Evolutionary conservation across 2,329 filamentous ascomycete genomes (phyloP).

Genomic region (Zymoseptoria crescenta): DNA sequence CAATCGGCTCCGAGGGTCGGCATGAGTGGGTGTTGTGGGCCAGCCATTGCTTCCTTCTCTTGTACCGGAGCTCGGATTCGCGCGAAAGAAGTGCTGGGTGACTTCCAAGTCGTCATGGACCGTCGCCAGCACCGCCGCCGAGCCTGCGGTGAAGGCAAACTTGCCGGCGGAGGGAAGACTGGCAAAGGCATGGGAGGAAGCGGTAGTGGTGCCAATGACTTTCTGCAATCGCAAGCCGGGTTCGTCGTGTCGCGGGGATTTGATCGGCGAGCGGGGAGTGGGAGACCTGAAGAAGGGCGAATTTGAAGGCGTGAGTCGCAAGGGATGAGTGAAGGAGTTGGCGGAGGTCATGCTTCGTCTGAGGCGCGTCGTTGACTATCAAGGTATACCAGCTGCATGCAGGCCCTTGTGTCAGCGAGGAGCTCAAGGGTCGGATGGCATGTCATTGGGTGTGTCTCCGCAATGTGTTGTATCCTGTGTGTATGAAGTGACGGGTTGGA

Average conservation of each 20-base stretch:
- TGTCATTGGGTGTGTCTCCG: not conserved
- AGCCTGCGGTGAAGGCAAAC: slow-evolving; percentile 89
- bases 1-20: slow-evolving; percentile 19
- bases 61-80: slow-evolving; percentile 32
- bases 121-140: slow-evolving; percentile 82
- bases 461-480: not conserved
- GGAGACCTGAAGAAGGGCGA: slow-evolving; percentile 58
- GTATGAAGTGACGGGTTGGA: not conserved
- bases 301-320: slow-evolving; percentile 59
- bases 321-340: slow-evolving; percentile 23
- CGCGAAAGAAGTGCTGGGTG: slow-evolving; percentile 83
- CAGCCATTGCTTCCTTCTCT: slow-evolving; percentile 17
- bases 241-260: slow-evolving; percentile 37
- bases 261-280: slow-evolving; percentile 55
- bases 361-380: slow-evolving; percentile 12
- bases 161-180: slow-evolving; percentile 58
- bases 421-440: not conserved
- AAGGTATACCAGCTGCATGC: slow-evolving; percentile 5
- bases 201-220: slow-evolving; percentile 86
- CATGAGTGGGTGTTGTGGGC: slow-evolving; percentile 20
- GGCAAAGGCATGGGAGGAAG: slow-evolving; percentile 78
- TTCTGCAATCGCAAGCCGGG: slow-evolving; percentile 62
- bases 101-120: slow-evolving; percentile 58
- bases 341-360: slow-evolving; percentile 14
- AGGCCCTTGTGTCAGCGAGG: not conserved